These are phyloP conservation scores for Moricandia arvensis DNA, from an alignment of 345 rosid species.

Conservation along the genomic window DNA sequence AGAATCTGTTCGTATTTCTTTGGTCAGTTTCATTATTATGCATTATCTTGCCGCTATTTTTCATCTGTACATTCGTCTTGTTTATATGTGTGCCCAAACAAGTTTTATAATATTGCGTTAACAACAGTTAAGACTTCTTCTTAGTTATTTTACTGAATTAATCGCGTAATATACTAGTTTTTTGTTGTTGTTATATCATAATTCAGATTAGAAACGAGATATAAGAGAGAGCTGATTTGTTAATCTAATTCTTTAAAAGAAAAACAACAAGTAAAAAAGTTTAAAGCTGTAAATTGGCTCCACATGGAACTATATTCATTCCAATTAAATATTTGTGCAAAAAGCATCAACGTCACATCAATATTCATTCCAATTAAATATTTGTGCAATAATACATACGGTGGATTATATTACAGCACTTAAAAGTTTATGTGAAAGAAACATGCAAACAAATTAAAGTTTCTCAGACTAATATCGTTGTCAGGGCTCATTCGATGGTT, in stretches of 20 bases:
- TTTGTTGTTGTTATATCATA: neutral
- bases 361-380: neutral
- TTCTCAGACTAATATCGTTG: neutral
- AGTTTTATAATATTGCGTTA: neutral
- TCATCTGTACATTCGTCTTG: neutral
- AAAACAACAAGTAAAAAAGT: too few species aligned
- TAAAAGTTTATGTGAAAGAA: neutral
- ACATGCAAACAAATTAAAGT: neutral
- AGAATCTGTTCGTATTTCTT: neutral
- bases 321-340: neutral
- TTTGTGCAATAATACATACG: neutral
- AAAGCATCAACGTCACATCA: constrained; percentile 28
- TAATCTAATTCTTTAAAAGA: too few species aligned
- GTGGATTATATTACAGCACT: neutral
- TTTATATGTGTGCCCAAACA: neutral
- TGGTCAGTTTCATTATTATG: neutral
- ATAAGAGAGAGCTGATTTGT: neutral
- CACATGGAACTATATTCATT: constrained; percentile 29
- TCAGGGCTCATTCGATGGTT: neutral
- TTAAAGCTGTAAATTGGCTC: neutral
- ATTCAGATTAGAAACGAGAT: neutral
- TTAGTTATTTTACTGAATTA: neutral
- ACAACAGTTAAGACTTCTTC: too few species aligned
- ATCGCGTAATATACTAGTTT: neutral
- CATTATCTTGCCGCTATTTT: neutral